Evolutionary conservation across 2,329 filamentous ascomycete species (phyloP), one percentile per base, ranked within the genome.

Genomic region (Xylaria sp.): DNA sequence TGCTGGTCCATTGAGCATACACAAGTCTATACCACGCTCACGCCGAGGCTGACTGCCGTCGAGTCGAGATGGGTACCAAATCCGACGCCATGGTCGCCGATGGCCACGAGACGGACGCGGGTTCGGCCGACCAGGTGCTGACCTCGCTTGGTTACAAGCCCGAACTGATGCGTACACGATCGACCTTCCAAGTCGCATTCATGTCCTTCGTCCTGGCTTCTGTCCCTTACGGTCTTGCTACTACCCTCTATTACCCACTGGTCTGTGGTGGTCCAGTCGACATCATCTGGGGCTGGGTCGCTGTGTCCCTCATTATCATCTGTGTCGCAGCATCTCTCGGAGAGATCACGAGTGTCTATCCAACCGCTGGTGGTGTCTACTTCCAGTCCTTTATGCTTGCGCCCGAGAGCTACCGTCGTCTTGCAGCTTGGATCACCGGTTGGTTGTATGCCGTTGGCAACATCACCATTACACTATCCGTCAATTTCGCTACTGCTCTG

Each of bases 401-500:
- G 0, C 85, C 89, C 20, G 78, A 85, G 31, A 79, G 79, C 17
- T 90, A 87, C 81, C 88, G 90, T 62, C 87, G 85, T 49, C 81
- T 91, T 17, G 84, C 90, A 17, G 89, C 89, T 38, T 93, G 90
- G 88, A 87, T 92, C 69, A 91, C 89, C 72, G 91, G 91, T 68
- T 94, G 91, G 91, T 83, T 90, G 26, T 94, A 92, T 77, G 87
- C 93, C 20, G 89, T 93, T 60, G 92, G 92, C 67, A 94, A 94
- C 81, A 90, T 93, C 78, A 93, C 90, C 72, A 94, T 94, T 73
- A 93, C 92, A 0, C 83, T 93, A n/a, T 87, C 91, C n/a, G 91
- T 93, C 77, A 92, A 93, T 82, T 94, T 93, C 74, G 92, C 91
- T 6, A 93, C 92, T 3, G 91, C 89, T 0, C 87, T 93, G 72